These are phyloP conservation scores for Cryptococcus deneoformans DNA, from an alignment of 1,284 basidiomycete genomes.

Conservation along the genomic window DNA sequence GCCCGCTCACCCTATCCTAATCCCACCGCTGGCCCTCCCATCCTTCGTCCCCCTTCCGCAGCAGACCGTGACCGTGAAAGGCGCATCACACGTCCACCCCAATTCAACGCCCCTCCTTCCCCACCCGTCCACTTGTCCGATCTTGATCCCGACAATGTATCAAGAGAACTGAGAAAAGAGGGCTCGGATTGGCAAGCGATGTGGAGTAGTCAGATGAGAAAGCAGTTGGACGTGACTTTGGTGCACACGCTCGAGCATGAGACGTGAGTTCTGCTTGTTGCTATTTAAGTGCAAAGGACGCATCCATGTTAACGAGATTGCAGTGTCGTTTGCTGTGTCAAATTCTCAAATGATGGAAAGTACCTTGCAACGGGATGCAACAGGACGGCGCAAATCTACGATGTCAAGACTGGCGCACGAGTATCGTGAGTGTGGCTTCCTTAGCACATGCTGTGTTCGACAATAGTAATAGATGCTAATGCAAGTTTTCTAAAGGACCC, in stretches of 20 bases:
- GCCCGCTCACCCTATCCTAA: conserved; percentile 34
- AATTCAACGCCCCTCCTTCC: conserved; percentile 22
- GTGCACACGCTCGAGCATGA: conserved; percentile 92
- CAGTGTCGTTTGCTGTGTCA: conserved; percentile 87
- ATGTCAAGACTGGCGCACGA: conserved; percentile 77
- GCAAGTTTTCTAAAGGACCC: conserved; percentile 53
- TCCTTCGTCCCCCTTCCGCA: conserved; percentile 36
- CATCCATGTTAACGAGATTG: too few relatives aligned
- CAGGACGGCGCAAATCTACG: conserved; percentile 83
- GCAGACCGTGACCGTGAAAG: conserved; percentile 9
- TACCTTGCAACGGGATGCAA: conserved; percentile 89
- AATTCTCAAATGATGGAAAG: conserved; percentile 85
- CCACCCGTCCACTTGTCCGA: conserved; percentile 50
- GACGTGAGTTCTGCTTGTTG: conserved; percentile 57
- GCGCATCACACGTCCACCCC: neutral
- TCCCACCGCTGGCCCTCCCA: conserved; percentile 19
- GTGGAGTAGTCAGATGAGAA: conserved; percentile 82
- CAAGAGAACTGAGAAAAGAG: conserved; percentile 64
- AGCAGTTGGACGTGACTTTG: conserved; percentile 78
- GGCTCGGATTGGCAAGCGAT: conserved; percentile 94
- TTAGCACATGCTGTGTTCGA: neutral
- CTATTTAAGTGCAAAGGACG: neutral
- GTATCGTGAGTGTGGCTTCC: conserved; percentile 58
- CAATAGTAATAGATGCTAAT: neutral
- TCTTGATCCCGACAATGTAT: conserved; percentile 54